Evolutionary conservation across 2,329 filamentous ascomycete species (phyloP), one percentile per base, ranked within the genome.

Genomic region (Davidsoniella virescens): DNA sequence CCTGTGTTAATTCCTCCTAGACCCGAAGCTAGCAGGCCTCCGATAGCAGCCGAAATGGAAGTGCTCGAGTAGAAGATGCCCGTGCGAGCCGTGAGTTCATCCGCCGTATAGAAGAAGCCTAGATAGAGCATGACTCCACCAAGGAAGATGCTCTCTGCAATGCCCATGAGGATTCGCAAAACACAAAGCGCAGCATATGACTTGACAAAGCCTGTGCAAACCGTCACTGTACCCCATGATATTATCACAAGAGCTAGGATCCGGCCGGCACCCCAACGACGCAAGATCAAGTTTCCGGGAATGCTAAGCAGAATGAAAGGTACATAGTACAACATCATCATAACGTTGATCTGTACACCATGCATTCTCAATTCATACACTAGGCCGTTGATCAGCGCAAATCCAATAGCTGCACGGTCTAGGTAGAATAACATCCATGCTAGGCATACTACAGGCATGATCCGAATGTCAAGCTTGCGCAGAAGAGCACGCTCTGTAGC

Each of bases 11-110:
- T 57, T 10, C 63, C 61, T 9, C 68, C 63, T 62, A 71, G 67
- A 2, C 63, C 64, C 53, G 65, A 66, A 36, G 63, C 63, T 7
- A 70, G 59, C 17, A 70, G 65, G 6, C 64, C 68, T 8, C 76
- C 77, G 56, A 82, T 80, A 0, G 74, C 80, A 0, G 81, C 81
- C 0, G 79, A 78, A 0, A 85, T 64, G 0, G 82, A 79, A 0
- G 80, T 80, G 0, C 79, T 79, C 3, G 77, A 81, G 65, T 59
- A 60, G 42, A 60, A 59, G 1, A 59, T 50, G 3, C 57, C 57
- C 5, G 57, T 54, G 1, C 58, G 55, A n/a, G 55, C 39, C 8
- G 56, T 54, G 25, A 60, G 53, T 36, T 60, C 54, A n/a, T 56
- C 52, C 4, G 49, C 43, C 2, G 54, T 56, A 26, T 60, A 60